Evolutionary conservation across 2,329 filamentous ascomycete genomes (phyloP), one percentile per base, ranked within the genome.

Genomic region (Raffaelea deltoideospora): DNA sequence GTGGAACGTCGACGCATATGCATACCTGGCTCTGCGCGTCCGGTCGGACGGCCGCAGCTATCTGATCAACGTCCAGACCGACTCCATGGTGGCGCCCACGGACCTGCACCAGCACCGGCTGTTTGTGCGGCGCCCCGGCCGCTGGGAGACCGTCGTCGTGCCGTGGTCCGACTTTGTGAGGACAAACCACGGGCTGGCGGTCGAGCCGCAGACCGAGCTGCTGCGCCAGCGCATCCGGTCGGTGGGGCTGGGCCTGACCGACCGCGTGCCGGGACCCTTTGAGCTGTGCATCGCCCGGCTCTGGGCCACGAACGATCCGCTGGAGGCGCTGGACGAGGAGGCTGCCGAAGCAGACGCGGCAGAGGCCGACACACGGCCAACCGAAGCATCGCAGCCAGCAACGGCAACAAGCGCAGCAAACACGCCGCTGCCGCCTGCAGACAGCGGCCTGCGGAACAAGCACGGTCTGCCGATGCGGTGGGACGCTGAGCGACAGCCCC

Each of bases 91-190:
- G 33, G 44, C 44, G 22, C 82, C 85, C 10, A 88, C 86, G n/a
- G 90, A 98, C 55, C 67, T 98, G 44, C 90, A 96, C 56, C 90
- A 98, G 55, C 90, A 98, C 57, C 69, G 90, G 34, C 60, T 98
- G 5, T 93, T 85, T 47, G 69, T 79, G 9, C 79, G 77, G 50
- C 72, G 73, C 9, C 77, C 82, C 0, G 86, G 86, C 1, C 70
- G 87, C 49, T 98, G 90, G 90, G 88, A 98, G 65, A 95, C 90
- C 2, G 72, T 95, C n/a, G 58, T 92, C 33, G 79, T 98, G 44
- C 81, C 80, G 43, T 90, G 87, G 70, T 79, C 78, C 48, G 85
- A 93, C 45, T 96, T 98, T 58, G 88, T 98, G 41, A 70, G 90
- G 44, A 98, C 90, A 13, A 96, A 95, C 53, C 75, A 92, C 51